Conservation (phyloP, 2,329 filamentous ascomycete species). For the Aspergillus pseudoterreus region DNA sequence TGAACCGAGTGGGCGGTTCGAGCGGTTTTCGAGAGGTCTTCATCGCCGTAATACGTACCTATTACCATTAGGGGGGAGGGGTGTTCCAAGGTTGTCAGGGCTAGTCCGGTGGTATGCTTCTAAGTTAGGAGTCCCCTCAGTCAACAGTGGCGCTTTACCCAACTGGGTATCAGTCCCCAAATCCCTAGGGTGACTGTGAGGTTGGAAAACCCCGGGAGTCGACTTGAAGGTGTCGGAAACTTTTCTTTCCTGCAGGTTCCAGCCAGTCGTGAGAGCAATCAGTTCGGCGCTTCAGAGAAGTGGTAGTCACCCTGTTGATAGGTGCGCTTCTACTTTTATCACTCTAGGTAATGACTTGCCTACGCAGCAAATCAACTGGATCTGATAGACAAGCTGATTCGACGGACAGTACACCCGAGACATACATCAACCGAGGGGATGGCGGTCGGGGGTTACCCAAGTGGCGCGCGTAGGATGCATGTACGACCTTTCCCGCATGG, state of each 20-base stretch:
- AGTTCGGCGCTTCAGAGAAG: not conserved
- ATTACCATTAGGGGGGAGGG: not conserved
- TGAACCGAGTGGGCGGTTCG: conserved; percentile 11
- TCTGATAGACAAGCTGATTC: too few species aligned
- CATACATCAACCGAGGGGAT: not conserved
- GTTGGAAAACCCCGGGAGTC: not conserved
- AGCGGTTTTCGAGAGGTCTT: conserved; percentile 2
- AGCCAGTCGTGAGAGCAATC: not conserved
- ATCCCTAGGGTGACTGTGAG: not conserved
- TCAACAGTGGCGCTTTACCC: not conserved
- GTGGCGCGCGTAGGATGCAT: too few species aligned
- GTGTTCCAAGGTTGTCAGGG: not conserved
- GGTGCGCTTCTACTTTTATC: too few species aligned
- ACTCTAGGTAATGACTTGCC: too few species aligned
- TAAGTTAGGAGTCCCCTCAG: not conserved
- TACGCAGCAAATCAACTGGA: too few species aligned
- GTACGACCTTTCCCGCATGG: not conserved
- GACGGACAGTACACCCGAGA: not conserved
- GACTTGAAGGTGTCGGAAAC: not conserved
- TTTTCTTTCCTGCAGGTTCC: not conserved
- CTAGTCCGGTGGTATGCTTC: not conserved
- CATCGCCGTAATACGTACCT: not conserved
- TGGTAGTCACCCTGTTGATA: too few species aligned
- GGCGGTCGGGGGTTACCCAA: not conserved
- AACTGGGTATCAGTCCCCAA: not conserved